Conservation (phyloP, 345 rosid genomes). For the Syzygium aqueum region DNA sequence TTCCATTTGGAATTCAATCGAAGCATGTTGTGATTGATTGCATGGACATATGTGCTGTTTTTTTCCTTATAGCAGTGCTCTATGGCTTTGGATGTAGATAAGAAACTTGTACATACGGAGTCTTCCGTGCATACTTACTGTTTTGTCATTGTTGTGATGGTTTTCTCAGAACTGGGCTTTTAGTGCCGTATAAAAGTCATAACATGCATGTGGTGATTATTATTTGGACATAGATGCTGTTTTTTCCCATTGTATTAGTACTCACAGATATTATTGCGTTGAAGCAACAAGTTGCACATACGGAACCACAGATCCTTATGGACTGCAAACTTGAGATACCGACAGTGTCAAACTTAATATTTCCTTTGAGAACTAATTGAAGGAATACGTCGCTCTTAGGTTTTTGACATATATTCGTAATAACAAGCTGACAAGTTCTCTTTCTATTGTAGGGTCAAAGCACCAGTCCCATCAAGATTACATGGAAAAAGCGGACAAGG, state of each 20-base stretch:
- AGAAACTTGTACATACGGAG: background rate
- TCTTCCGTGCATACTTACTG: background rate
- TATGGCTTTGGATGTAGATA: background rate
- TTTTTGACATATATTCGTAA: background rate
- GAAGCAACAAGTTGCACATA: background rate
- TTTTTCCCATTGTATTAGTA: background rate
- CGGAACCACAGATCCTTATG: background rate
- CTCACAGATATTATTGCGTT: background rate
- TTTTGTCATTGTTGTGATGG: background rate
- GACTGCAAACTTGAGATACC: background rate
- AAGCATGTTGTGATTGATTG: background rate
- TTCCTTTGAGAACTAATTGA: background rate
- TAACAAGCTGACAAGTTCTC: background rate
- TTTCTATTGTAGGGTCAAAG: constrained; percentile 48
- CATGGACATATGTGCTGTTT: background rate
- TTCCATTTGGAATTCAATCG: background rate
- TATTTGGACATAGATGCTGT: background rate
- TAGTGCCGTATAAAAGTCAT: background rate
- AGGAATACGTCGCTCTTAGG: background rate
- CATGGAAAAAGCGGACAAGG: constrained; percentile 90
- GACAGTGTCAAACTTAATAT: background rate
- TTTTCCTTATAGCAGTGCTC: background rate
- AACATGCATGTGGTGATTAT: background rate
- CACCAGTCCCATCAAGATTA: constrained; percentile 95
- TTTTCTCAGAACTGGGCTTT: background rate